A percentile compares a stretch with the other conserved stretches of the same genome.
These are phyloP conservation scores for Melampsora larici-populina DNA, from an alignment of 1,284 basidiomycete species.

Conservation along the genomic window DNA sequence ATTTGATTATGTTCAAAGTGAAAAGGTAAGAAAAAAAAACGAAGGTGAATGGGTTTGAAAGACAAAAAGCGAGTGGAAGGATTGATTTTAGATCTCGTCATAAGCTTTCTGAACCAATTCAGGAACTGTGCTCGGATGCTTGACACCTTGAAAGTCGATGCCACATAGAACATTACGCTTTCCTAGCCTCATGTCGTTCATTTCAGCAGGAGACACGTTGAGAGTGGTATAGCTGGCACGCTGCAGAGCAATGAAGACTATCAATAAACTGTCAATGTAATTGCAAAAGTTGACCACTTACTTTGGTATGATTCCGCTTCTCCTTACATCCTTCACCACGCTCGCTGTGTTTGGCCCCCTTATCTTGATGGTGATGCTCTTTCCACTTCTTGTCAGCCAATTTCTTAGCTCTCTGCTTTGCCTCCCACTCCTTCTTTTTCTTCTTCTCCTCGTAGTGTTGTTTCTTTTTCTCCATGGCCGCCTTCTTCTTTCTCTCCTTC, in stretches of 20 bases:
- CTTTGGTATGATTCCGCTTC: background rate
- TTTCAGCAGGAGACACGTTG: background rate
- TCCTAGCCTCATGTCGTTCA: background rate
- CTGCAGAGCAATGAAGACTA: background rate
- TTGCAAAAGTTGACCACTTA: background rate
- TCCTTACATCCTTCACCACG: background rate
- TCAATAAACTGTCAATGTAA: conserved; percentile 4
- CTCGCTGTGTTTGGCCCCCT: no score
- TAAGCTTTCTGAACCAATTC: background rate
- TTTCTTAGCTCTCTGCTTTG: no score
- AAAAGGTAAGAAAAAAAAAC: background rate
- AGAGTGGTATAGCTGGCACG: background rate
- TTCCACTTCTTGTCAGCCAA: no score
- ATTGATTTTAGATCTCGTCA: background rate
- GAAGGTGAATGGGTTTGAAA: background rate
- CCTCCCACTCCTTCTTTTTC: no score
- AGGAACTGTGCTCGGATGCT: conserved; percentile 1
- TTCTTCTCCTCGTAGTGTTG: no score
- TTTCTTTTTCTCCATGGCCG: no score
- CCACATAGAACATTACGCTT: background rate
- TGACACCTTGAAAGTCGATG: conserved; percentile 10
- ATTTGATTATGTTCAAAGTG: background rate
- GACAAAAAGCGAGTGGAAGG: background rate
- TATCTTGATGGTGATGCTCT: background rate
- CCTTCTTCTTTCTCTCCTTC: no score